Evolutionary conservation across 2,329 filamentous ascomycete genomes (phyloP).

Genomic region (Claviceps quebecensis): DNA sequence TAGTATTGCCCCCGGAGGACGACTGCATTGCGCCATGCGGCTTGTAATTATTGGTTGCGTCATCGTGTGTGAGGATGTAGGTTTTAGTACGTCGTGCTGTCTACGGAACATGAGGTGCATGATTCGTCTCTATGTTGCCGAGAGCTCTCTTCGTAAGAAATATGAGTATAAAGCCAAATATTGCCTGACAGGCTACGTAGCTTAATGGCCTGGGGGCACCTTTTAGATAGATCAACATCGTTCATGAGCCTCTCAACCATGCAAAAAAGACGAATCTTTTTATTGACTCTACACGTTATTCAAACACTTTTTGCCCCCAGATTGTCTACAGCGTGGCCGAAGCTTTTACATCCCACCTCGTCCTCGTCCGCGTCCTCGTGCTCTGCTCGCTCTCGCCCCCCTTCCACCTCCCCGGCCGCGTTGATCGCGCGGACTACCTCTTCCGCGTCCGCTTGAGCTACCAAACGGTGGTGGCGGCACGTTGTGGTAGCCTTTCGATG

Average conservation of each 20-base stretch:
- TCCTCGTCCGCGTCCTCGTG: conserved; percentile 10
- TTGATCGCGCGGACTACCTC: conserved; percentile 11
- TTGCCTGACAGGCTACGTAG: neutral
- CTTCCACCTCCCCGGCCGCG: conserved; percentile 15
- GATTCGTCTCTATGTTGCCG: too few species aligned
- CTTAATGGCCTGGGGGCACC: too few species aligned
- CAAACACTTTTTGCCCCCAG: neutral
- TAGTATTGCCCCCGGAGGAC: too few species aligned
- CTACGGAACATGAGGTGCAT: too few species aligned
- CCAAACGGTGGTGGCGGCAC: conserved; percentile 11
- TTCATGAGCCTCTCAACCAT: too few species aligned
- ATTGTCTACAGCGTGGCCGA: neutral
- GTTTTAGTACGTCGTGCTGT: too few species aligned
- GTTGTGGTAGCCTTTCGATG: conserved; percentile 13
- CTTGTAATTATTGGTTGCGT: too few species aligned
- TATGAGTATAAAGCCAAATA: neutral
- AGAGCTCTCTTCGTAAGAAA: too few species aligned
- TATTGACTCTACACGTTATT: neutral
- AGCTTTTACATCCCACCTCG: conserved; percentile 1
- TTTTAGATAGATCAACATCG: too few species aligned
- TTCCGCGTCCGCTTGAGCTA: conserved; percentile 8
- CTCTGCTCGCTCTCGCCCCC: conserved; percentile 10
- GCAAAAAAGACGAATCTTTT: neutral
- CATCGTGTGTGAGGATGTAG: too few species aligned
- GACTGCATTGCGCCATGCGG: too few species aligned